Conservation (phyloP, 495 filamentous ascomycete species). For the Xylaria sp. region DNA sequence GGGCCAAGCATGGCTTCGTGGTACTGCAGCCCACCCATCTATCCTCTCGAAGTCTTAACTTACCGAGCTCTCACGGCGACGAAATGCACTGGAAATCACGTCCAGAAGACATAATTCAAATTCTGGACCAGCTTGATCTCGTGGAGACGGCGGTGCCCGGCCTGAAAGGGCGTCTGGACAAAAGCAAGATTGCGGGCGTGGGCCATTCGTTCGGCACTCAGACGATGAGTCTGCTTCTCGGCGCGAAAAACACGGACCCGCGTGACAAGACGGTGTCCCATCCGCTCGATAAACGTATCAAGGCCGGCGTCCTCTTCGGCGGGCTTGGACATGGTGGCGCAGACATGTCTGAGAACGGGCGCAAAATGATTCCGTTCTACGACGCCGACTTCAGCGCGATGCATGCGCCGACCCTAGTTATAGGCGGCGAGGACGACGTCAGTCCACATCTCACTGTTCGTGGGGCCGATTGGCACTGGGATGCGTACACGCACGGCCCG, state of each 20-base stretch:
- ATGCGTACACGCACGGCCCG: constrained; percentile 44
- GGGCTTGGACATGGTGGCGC: constrained; percentile 40
- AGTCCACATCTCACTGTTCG: constrained; percentile 45
- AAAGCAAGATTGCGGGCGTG: constrained; percentile 45
- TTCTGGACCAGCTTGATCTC: constrained; percentile 14
- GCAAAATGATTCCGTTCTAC: constrained; percentile 40
- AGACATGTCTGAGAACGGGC: constrained; percentile 37
- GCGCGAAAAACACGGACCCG: constrained; percentile 44
- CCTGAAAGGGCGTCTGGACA: constrained; percentile 38
- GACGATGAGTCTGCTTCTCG: constrained; percentile 47
- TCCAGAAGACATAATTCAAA: constrained; percentile 43
- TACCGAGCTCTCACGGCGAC: constrained; percentile 32
- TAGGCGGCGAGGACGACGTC: constrained; percentile 49
- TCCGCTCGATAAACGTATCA: constrained; percentile 44
- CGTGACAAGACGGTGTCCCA: constrained; percentile 29
- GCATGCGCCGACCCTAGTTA: constrained; percentile 46
- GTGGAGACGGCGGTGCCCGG: constrained; percentile 12
- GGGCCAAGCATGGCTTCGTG: constrained; percentile 54
- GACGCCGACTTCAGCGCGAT: constrained; percentile 47
- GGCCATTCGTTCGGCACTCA: constrained; percentile 53
- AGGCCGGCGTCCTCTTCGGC: constrained; percentile 47
- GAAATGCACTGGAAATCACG: constrained; percentile 48
- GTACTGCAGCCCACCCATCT: constrained; percentile 57
- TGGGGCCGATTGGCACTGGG: constrained; percentile 51
- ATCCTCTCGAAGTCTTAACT: constrained; percentile 43